Conservation (phyloP, 1,284 basidiomycete species). For the Phylloporus gajari region DNA sequence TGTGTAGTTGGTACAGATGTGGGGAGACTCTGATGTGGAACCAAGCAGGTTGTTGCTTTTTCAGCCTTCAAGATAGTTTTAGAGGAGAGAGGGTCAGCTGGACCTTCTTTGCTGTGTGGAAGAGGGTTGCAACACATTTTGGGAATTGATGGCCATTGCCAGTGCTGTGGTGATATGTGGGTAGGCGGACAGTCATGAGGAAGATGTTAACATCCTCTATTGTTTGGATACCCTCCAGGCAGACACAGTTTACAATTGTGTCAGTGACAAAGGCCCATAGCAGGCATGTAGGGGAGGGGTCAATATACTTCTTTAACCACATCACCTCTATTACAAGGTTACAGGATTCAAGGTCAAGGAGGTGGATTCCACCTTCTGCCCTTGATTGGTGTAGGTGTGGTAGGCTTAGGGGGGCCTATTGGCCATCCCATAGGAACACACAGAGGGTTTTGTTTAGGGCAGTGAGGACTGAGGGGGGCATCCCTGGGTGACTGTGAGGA, state of each 20-base stretch:
- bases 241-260: not conserved
- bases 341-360: not conserved
- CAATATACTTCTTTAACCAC: not conserved
- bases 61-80: not conserved
- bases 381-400: not conserved
- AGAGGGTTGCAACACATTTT: too few relatives aligned
- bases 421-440: not conserved
- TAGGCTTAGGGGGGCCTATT: not conserved
- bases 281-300: not conserved
- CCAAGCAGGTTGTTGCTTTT: not conserved
- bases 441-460: too few relatives aligned
- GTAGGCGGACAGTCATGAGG: not conserved
- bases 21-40: not conserved
- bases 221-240: not conserved
- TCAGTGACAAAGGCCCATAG: not conserved
- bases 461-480: slow-evolving; percentile 23
- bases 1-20: not conserved
- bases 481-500: slow-evolving; percentile 32
- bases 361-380: not conserved
- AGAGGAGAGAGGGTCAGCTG: not conserved
- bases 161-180: too few relatives aligned
- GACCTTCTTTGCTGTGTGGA: too few relatives aligned
- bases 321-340: not conserved
- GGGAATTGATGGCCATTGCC: too few relatives aligned
- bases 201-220: not conserved